These are phyloP conservation scores for Trifolium subterraneum DNA, from an alignment of 306 rosid genomes.

Conservation along the genomic window DNA sequence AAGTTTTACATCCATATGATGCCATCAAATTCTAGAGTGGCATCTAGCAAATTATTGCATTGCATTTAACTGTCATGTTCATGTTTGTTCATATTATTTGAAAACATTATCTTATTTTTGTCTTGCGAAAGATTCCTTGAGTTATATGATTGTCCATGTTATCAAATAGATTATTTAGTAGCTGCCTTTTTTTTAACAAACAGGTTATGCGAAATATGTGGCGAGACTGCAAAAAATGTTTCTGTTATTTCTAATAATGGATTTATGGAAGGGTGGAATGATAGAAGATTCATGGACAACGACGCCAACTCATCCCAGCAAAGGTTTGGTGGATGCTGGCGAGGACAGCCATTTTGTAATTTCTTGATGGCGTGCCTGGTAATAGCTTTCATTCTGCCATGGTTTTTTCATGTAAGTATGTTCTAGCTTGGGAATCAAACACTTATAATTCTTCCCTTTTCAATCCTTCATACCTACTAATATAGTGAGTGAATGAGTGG, in stretches of 20 bases:
- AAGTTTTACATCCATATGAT: slow-evolving; percentile 19
- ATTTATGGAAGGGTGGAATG: slow-evolving; percentile 89
- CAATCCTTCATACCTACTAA: slow-evolving; percentile 39
- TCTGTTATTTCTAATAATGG: slow-evolving; percentile 57
- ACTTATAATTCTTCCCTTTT: slow-evolving; percentile 24
- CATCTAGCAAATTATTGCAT: background rate
- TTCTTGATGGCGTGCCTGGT: slow-evolving; percentile 97
- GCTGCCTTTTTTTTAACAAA: slow-evolving; percentile 21
- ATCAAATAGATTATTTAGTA: slow-evolving; percentile 28
- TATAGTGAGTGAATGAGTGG: slow-evolving; percentile 34
- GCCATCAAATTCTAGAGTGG: slow-evolving; percentile 17
- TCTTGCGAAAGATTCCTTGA: slow-evolving; percentile 31
- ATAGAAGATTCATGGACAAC: slow-evolving; percentile 53
- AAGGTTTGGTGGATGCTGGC: slow-evolving; percentile 65
- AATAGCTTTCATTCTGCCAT: slow-evolving; percentile 92
- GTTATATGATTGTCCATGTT: background rate
- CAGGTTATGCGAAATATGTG: slow-evolving; percentile 91
- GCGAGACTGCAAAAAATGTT: slow-evolving; percentile 72
- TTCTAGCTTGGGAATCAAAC: slow-evolving; percentile 59
- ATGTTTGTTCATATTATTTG: slow-evolving; percentile 14
- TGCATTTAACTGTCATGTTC: slow-evolving; percentile 30
- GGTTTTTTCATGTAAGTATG: slow-evolving; percentile 91
- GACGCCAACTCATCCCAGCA: slow-evolving; percentile 45
- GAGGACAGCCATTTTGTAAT: slow-evolving; percentile 95
- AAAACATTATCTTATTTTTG: slow-evolving; percentile 28